These are phyloP conservation scores for Penicillium longicatenatum DNA, from an alignment of 495 filamentous ascomycete species.

Conservation along the genomic window DNA sequence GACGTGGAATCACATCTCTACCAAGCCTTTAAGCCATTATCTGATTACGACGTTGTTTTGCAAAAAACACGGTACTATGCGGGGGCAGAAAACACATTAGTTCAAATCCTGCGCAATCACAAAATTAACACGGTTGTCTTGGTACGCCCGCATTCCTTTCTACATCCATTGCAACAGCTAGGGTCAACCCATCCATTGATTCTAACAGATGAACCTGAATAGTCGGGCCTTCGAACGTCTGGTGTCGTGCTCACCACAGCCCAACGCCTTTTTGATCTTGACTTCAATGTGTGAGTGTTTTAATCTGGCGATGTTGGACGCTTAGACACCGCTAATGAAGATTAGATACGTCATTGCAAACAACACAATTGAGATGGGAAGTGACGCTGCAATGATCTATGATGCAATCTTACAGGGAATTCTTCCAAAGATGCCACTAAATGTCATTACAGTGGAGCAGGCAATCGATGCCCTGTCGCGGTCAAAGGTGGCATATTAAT, in stretches of 20 bases:
- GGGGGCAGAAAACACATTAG: background rate
- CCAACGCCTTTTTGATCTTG: slow-evolving; percentile 1
- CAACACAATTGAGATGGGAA: slow-evolving; percentile 6
- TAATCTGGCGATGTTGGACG: background rate
- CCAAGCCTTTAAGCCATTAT: background rate
- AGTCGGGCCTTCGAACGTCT: slow-evolving; percentile 5
- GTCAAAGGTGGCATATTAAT: slow-evolving; percentile 1
- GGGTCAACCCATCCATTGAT: background rate
- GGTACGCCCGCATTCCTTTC: slow-evolving; percentile 1
- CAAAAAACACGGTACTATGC: slow-evolving; percentile 6
- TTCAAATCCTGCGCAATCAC: slow-evolving; percentile 6
- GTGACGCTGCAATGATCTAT: background rate
- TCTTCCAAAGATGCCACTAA: slow-evolving; percentile 4
- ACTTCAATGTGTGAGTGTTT: slow-evolving; percentile 5
- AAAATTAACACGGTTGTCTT: slow-evolving; percentile 5
- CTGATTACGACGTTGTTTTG: slow-evolving; percentile 2
- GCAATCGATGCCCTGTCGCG: slow-evolving; percentile 4
- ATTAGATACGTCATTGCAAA: slow-evolving; percentile 4
- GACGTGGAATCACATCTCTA: background rate
- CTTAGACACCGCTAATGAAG: background rate
- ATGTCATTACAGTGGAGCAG: slow-evolving; percentile 8
- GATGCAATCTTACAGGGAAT: slow-evolving; percentile 1
- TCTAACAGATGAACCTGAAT: background rate
- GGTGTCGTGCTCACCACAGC: slow-evolving; percentile 1
- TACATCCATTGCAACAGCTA: background rate